Base-by-base conservation (phyloP, 2,329 filamentous ascomycete species). In the Colletotrichum endophyticum region DNA sequence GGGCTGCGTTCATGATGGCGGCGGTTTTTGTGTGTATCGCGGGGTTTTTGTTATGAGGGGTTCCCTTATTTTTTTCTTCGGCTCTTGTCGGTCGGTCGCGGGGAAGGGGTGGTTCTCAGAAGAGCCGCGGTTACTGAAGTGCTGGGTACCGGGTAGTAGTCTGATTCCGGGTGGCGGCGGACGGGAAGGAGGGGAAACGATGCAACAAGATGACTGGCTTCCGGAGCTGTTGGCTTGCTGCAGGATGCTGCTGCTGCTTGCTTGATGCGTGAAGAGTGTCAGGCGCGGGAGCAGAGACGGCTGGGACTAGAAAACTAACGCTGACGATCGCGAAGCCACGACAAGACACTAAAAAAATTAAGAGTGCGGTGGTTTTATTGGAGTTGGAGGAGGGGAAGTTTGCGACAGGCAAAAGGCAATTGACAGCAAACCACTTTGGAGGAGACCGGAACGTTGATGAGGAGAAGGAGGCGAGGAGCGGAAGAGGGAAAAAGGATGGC, bases 1-100 rank as follows among this genome's bases (percentile, higher is more conserved):
- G 72, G 25, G 75, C 75, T 56, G 75, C 75, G 72, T 75, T 77
- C 75, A 77, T 77, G 66, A 28, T 72, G 69, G 59, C 44, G 74
- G 72, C 39, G 25, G 30, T n/a, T 67, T 57, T 61, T 28, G 19
- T 36, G 19, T 22, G 15, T 63, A 16, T 59, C 56, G 53, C 28
- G 53, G 53, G 32, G 53, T 28, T n/a, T 32, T 57, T 57, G 22
- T 61, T 62, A 7, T 32, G 59, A 62, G 59, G 30, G 30, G 59
- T 30, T 34, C 59, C 59, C 30, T 36, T 30, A 62, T 62, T 39
- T 56, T 27, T 67, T 32, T 15, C 49, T 27, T 69, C 64, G 73
- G 73, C 73, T 76, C 72, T 59, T 76, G 44, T 53, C 73, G 75
- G 75, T 72, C 66, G 75, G 66, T 67, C 53, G 32, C 44, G 44